Percentiles rank a stretch among this genome's conserved stretches.
Evolutionary conservation across 805 yeast genomes (phyloP).

Genomic region (Vanderwaltozyma yarrowii): DNA sequence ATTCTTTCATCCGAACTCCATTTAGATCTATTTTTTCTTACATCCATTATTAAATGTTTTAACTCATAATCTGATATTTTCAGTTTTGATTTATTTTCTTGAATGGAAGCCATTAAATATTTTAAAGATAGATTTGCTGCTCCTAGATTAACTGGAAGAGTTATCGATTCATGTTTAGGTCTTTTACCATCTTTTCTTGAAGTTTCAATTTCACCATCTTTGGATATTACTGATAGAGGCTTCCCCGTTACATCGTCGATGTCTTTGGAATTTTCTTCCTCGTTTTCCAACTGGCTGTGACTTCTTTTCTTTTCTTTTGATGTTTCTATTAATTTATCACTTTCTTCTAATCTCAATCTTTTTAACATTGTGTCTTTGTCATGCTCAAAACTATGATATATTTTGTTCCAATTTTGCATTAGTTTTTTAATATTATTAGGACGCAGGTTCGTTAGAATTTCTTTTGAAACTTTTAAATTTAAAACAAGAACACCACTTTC

Average conservation of each 20-base stretch:
- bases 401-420: constrained; percentile 57
- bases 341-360: constrained; percentile 66
- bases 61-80: constrained; percentile 72
- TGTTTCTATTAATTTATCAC: constrained; percentile 53
- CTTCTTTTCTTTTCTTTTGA: constrained; percentile 10
- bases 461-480: constrained; percentile 28
- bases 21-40: constrained; percentile 87
- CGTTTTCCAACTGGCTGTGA: not conserved
- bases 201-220: too few species aligned
- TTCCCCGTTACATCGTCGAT: too few species aligned
- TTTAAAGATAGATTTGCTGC: constrained; percentile 72
- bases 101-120: constrained; percentile 70
- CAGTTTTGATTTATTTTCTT: constrained; percentile 65
- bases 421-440: constrained; percentile 26
- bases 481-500: constrained; percentile 13
- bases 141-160: constrained; percentile 41
- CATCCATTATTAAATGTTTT: constrained; percentile 79
- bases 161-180: constrained; percentile 17
- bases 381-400: constrained; percentile 67
- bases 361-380: constrained; percentile 67
- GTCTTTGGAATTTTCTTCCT: constrained; percentile 11
- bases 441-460: constrained; percentile 26
- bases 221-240: too few species aligned
- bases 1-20: constrained; percentile 95
- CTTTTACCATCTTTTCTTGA: constrained; percentile 14